A percentile compares a stretch with the other conserved stretches of the same genome.
These are phyloP conservation scores for Mycena crocata DNA, from an alignment of 768 basidiomycete genomes.

Conservation along the genomic window DNA sequence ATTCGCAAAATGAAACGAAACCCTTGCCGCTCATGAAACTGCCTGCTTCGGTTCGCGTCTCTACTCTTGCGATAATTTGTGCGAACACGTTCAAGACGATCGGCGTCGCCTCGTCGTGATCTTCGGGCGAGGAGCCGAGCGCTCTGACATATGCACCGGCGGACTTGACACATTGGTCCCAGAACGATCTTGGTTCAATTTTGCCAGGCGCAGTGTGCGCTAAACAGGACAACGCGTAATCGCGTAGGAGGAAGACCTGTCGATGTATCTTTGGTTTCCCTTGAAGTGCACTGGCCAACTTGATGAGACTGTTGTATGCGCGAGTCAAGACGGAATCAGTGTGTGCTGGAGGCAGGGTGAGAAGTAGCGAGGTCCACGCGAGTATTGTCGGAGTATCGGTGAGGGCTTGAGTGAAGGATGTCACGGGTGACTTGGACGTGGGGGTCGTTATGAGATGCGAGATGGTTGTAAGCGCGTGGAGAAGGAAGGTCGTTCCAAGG, in stretches of 20 bases:
- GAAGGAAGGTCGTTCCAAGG: conserved; percentile 70
- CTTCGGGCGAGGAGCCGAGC: conserved; percentile 34
- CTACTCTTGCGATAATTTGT: conserved; percentile 55
- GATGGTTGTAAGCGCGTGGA: conserved; percentile 62
- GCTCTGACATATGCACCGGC: conserved; percentile 58
- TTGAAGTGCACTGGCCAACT: conserved; percentile 41
- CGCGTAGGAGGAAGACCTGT: conserved; percentile 56
- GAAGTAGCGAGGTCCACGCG: conserved; percentile 62
- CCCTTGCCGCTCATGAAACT: conserved; percentile 60
- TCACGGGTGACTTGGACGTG: conserved; percentile 23
- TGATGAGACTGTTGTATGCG: conserved; percentile 66
- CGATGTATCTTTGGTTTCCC: conserved; percentile 34
- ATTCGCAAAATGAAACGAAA: conserved; percentile 76
- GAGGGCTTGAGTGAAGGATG: conserved; percentile 47
- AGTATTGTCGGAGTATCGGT: conserved; percentile 52
- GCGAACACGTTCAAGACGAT: conserved; percentile 57
- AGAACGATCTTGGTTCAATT: conserved; percentile 66
- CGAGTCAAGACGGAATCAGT: conserved; percentile 69
- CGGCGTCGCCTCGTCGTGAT: conserved; percentile 46
- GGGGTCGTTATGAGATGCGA: conserved; percentile 41
- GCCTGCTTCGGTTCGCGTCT: conserved; percentile 47
- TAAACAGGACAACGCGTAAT: conserved; percentile 59
- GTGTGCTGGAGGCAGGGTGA: conserved; percentile 61
- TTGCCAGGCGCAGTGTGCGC: conserved; percentile 59
- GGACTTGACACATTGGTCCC: conserved; percentile 75